Percentiles rank a stretch among this genome's conserved stretches.
Evolutionary conservation across 768 basidiomycete species (phyloP).

Genomic region (Cystofilobasidium bisporidii): DNA sequence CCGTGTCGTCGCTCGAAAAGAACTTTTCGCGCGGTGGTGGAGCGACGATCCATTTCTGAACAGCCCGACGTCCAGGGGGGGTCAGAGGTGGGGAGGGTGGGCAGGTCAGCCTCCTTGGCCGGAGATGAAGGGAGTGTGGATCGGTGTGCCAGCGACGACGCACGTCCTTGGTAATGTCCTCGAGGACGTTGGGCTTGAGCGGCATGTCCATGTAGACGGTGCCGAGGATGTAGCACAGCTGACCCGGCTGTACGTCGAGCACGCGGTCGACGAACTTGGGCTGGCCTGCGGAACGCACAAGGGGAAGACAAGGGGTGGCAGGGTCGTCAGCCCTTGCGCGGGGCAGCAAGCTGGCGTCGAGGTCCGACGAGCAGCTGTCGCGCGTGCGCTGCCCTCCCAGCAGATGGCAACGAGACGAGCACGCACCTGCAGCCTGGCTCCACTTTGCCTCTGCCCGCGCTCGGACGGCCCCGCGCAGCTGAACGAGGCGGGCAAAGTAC

Average conservation of each 20-base stretch:
- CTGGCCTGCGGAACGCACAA: conserved; percentile 45
- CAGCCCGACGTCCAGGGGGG: too few species aligned
- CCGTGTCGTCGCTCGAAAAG: conserved; percentile 61
- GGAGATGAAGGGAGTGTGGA: too few species aligned
- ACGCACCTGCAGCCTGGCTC: conserved; percentile 43
- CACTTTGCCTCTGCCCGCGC: conserved; percentile 49
- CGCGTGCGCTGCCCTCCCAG: too few species aligned
- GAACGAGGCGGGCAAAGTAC: conserved; percentile 54
- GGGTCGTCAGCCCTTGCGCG: too few species aligned
- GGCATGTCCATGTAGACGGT: conserved; percentile 99
- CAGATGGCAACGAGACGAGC: too few species aligned
- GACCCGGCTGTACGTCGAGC: conserved; percentile 72
- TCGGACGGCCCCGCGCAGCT: conserved; percentile 47
- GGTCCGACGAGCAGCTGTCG: too few species aligned
- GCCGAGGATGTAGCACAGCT: conserved; percentile 82
- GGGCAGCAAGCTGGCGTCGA: too few species aligned
- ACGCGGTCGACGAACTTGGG: conserved; percentile 68
- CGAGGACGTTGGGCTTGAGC: conserved; percentile 92
- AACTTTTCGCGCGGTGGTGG: conserved; percentile 68
- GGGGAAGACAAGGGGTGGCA: not conserved
- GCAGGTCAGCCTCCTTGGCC: not conserved
- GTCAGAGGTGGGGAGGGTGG: not conserved
- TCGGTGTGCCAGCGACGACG: conserved; percentile 36
- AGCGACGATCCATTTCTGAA: conserved; percentile 82
- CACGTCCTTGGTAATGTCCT: conserved; percentile 88